phyloP scores from a whole-genome alignment of 2,329 filamentous ascomycete species.

The Ceratocystis ficicola region DNA sequence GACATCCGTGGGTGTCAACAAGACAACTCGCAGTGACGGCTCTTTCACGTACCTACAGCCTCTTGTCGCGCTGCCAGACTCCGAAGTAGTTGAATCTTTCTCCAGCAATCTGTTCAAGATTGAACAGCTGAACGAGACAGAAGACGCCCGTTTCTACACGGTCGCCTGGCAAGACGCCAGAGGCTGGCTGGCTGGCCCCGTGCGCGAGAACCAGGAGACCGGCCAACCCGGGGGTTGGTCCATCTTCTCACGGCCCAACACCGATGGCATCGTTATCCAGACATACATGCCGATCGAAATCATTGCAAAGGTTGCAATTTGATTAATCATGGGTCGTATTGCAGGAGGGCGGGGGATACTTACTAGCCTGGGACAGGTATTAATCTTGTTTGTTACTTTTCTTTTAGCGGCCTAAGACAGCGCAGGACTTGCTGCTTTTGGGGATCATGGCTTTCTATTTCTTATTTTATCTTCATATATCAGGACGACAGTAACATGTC shows the following conservation, averaged over 20 bases:
- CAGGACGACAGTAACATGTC: neutral
- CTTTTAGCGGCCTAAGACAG: conserved; percentile 7
- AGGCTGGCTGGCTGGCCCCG: conserved; percentile 19
- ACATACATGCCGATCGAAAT: conserved; percentile 17
- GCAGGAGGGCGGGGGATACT: neutral
- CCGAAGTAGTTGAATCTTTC: neutral
- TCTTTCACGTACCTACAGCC: neutral
- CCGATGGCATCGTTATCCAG: neutral
- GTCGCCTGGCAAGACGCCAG: conserved; percentile 7
- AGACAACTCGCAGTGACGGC: neutral
- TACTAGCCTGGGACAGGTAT: neutral
- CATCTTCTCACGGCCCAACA: conserved; percentile 1
- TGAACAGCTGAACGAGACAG: neutral
- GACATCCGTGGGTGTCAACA: conserved; percentile 12
- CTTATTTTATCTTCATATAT: conserved; percentile 5
- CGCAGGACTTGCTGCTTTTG: neutral
- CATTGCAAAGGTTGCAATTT: conserved; percentile 16
- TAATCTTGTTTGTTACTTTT: neutral
- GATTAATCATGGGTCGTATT: neutral
- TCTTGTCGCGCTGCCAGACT: neutral
- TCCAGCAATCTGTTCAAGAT: conserved; percentile 2
- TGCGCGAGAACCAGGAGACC: neutral
- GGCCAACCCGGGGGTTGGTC: conserved; percentile 6
- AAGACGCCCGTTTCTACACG: neutral
- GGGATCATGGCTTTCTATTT: neutral